These are phyloP conservation scores for Penicillium sp. DNA, from an alignment of 2,329 filamentous ascomycete genomes.

Conservation along the genomic window DNA sequence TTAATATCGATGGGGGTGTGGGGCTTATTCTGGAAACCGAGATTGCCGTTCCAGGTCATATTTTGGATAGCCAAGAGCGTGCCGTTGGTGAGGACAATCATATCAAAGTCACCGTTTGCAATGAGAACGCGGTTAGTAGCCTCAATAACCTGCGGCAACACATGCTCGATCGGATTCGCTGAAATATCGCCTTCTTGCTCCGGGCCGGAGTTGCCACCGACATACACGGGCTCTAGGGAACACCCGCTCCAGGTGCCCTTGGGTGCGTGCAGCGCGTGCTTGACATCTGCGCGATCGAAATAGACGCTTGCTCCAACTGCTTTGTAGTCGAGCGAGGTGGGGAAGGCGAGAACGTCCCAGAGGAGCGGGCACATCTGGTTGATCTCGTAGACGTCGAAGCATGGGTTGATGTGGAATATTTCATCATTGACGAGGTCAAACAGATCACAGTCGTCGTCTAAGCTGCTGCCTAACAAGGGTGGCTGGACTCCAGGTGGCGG, in stretches of 20 bases:
- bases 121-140: conserved; percentile 72
- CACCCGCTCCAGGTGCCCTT: conserved; percentile 34
- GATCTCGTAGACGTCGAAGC: conserved; percentile 76
- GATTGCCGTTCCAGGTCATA: conserved; percentile 74
- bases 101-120: conserved; percentile 72
- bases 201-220: conserved; percentile 41
- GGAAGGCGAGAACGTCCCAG: conserved; percentile 69
- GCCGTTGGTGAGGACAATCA: conserved; percentile 67
- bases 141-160: conserved; percentile 41
- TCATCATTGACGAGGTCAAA: conserved; percentile 58
- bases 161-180: conserved; percentile 56
- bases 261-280: conserved; percentile 65
- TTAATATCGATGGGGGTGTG: conserved; percentile 47
- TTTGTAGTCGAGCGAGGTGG: conserved; percentile 53
- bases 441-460: conserved; percentile 55
- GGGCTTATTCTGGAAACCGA: conserved; percentile 69
- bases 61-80: conserved; percentile 75
- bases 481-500: conserved; percentile 51
- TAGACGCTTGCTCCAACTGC: conserved; percentile 64
- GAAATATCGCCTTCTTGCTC: conserved; percentile 41
- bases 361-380: conserved; percentile 68
- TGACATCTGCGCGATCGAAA: conserved; percentile 70
- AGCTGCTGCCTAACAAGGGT: conserved; percentile 54
- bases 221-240: conserved; percentile 47
- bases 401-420: conserved; percentile 64